Evolutionary conservation across 805 yeast genomes (phyloP), one percentile per base, ranked within the genome.

Genomic region (Candida rishiriensis): DNA sequence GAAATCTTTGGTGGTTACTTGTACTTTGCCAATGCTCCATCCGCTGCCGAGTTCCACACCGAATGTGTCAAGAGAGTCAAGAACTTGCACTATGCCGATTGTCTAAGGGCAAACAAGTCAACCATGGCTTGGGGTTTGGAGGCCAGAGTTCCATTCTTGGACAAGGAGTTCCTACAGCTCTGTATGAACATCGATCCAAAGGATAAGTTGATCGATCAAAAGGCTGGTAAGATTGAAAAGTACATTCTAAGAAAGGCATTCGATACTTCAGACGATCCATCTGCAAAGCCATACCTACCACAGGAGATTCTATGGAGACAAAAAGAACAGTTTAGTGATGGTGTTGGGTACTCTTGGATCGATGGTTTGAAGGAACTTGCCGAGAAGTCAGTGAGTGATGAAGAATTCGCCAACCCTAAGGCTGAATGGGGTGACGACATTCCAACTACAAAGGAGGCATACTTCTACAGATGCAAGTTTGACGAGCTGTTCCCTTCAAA

Each of bases 121-220:
- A 93, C 99, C 47, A 88, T 93, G 97, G 98, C 99, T 36, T 93
- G 99, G 99, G 99, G 99, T 69, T 79, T 93, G 53, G 99, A 93
- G 74, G 99, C 99, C 50, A 86, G 99, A 73, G 99, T 93, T 56
- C 99, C 99, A 56, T 93, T 93, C 86, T 79, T 93, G 72, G 99
- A 93, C 72, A 87, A 83, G 73, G 77, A 83, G 65, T 93, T 93
- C 79, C 73, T 93, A 68, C 88, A 91, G 60, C 79, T 87, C 37
- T 81, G 95, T 68, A 85, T 93, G 97, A 85, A 85, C 85, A 86
- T 93, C 63, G 85, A 85, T 70, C 98, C 99, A 53, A 76, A 76
- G 53, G 97, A 93, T 61, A 93, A 93, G 75, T 62, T 91, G 68
- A 91, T 91, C 65, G 72, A 78, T 48, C 80, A 70, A 55, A 61